A percentile compares a stretch with the other conserved stretches of the same genome.
These are phyloP conservation scores for Lasiodiplodia sp. DNA, from an alignment of 2,329 filamentous ascomycete species.

Conservation along the genomic window DNA sequence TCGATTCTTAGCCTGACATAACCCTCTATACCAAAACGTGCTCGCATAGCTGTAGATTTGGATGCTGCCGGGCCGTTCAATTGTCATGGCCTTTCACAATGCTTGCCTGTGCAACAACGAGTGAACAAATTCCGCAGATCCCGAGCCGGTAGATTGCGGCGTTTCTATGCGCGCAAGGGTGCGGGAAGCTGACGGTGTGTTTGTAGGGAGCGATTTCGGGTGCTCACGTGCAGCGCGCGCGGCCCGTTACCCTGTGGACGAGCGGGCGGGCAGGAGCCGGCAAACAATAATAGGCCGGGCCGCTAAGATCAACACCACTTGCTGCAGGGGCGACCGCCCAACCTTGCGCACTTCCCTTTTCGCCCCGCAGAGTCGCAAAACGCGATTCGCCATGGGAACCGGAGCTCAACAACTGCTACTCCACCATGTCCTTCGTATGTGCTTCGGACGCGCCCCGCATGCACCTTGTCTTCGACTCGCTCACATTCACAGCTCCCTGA, in stretches of 20 bases:
- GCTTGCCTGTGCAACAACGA: not conserved
- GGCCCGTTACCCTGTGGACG: slow-evolving; percentile 14
- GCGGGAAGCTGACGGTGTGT: not conserved
- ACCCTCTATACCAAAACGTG: slow-evolving; percentile 10
- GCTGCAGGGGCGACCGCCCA: slow-evolving; percentile 13
- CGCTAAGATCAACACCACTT: slow-evolving; percentile 28
- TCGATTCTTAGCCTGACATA: slow-evolving; percentile 20
- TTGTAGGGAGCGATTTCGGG: not conserved
- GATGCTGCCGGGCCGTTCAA: slow-evolving; percentile 24
- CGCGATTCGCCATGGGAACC: slow-evolving; percentile 17
- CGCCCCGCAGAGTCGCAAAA: slow-evolving; percentile 20
- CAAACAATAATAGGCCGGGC: slow-evolving; percentile 14
- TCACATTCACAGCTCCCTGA: slow-evolving; percentile 28
- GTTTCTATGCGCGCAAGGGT: not conserved
- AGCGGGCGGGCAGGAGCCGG: slow-evolving; percentile 5
- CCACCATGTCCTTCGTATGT: slow-evolving; percentile 28
- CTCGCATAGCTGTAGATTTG: slow-evolving; percentile 23
- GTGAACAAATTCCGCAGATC: not conserved
- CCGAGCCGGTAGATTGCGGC: not conserved
- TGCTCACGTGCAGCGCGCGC: slow-evolving; percentile 1
- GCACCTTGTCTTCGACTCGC: not conserved
- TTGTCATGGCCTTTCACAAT: not conserved
- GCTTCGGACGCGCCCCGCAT: not conserved
- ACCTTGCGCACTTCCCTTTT: slow-evolving; percentile 13
- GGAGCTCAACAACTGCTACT: slow-evolving; percentile 5